These are phyloP conservation scores for Conticribra guillardii DNA, from an alignment of 108 stramenopile species.

Conservation along the genomic window DNA sequence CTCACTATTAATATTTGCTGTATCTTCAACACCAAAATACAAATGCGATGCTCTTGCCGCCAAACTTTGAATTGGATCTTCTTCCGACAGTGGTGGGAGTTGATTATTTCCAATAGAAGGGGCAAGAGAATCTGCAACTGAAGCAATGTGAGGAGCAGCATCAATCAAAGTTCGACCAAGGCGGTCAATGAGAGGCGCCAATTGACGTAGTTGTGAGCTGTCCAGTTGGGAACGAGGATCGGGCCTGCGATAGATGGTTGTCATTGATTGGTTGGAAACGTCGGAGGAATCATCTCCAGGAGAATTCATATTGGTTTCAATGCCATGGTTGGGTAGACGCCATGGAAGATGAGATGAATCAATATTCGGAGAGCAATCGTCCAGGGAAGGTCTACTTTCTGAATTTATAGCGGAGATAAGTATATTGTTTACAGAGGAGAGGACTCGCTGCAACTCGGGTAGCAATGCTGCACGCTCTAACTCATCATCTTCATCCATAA, in stretches of 20 bases:
- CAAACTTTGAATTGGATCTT: conserved; percentile 18
- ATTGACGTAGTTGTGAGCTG: conserved; percentile 37
- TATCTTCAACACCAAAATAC: conserved; percentile 51
- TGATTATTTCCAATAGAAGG: background rate
- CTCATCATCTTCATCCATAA: conserved; percentile 59
- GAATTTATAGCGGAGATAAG: conserved; percentile 22
- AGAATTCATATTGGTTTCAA: conserved; percentile 4
- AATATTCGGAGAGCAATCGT: background rate
- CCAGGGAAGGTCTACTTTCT: background rate
- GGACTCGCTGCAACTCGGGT: conserved; percentile 65
- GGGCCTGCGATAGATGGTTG: background rate
- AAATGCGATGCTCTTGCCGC: conserved; percentile 50
- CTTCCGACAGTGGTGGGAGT: conserved; percentile 3
- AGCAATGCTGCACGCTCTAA: conserved; percentile 64
- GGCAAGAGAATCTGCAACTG: conserved; percentile 69
- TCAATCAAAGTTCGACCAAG: conserved; percentile 84
- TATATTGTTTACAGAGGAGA: conserved; percentile 56
- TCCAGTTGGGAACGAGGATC: conserved; percentile 16
- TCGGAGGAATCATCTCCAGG: background rate
- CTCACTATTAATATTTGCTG: conserved; percentile 12
- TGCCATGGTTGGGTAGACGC: conserved; percentile 17
- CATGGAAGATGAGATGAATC: conserved; percentile 44
- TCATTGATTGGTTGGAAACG: background rate
- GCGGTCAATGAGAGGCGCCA: conserved; percentile 88
- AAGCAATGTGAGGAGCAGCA: conserved; percentile 82